Evolutionary conservation across 208 protist species (phyloP), one percentile per base, ranked within the genome.

Genomic region (Acanthamoeba healyi): DNA sequence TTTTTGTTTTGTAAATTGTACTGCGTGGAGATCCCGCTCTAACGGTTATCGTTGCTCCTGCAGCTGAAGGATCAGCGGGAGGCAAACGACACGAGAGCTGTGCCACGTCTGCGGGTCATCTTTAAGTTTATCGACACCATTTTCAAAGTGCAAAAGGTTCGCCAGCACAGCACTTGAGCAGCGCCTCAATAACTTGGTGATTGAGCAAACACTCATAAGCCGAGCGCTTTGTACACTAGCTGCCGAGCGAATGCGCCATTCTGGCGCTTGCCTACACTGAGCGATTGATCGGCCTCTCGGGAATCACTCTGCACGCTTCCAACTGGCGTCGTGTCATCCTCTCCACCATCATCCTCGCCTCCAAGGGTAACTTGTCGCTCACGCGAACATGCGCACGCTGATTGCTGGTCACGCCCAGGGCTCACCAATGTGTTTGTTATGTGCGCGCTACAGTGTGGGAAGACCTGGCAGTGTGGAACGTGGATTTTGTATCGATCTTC

Each of bases 91-190:
- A 92, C 86, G 19, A 17, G 44, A 42, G 29, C 54, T 10, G 29
- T 92, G 36, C 86, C 86, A 38, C 86, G 86, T 14, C 40, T 92
- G n/a, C 49, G 61, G 40, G 63, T 56, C 36, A 65, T 92, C n/a
- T 92, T 70, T 56, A 92, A 92, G 86, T 92, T 92, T 26, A 77
- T 92, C 36, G 61, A 74, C 42, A 92, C 86, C 36, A 92, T 92
- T 15, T 92, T 92, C 86, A 92, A 92, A 54, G 63, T 34, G 4
- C 56, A 94, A 90, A 94, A 86, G 67, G 77, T 87, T 7, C 36
- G 42, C 32, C 58, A n/a, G 29, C 91, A 22, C 10, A 9, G 19
- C n/a, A 5, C 9, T 7, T 44, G 65, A 34, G 38, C 82, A 9
- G 36, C 29, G 12, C 14, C 15, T 40, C 29, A 88, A 24, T 36